Conservation (phyloP, 2,329 filamentous ascomycete genomes). For the Beauveria australis region DNA sequence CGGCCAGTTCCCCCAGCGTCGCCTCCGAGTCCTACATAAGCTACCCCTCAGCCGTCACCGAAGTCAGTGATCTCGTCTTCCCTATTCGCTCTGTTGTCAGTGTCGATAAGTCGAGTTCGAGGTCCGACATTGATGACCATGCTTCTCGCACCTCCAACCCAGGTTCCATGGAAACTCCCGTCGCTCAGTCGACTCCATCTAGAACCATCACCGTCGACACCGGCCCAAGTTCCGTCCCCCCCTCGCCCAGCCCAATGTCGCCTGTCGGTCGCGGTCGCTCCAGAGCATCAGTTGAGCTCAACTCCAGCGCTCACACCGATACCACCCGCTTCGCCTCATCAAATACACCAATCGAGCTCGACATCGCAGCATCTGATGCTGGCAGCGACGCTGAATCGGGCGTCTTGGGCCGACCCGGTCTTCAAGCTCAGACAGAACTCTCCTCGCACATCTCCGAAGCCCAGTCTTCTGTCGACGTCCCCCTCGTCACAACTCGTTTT, state of each 20-base stretch:
- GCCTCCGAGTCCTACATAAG: conserved; percentile 13
- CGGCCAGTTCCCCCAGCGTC: background rate
- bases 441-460: conserved; percentile 16
- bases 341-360: conserved; percentile 25
- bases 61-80: conserved; percentile 56
- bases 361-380: conserved; percentile 24
- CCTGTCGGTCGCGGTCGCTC: background rate
- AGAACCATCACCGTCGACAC: conserved; percentile 20
- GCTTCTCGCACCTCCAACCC: conserved; percentile 26
- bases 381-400: conserved; percentile 23
- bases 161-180: conserved; percentile 24
- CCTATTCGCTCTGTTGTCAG: conserved; percentile 75
- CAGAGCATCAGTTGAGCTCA: conserved; percentile 24
- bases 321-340: conserved; percentile 29
- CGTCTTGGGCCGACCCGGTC: conserved; percentile 3
- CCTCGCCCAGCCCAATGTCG: conserved; percentile 1
- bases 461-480: conserved; percentile 26
- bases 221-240: background rate
- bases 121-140: conserved; percentile 33
- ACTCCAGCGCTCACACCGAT: conserved; percentile 38
- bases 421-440: conserved; percentile 9
- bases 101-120: conserved; percentile 46
- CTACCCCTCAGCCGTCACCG: conserved; percentile 24
- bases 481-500: conserved; percentile 63
- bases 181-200: conserved; percentile 23